Base-by-base conservation (phyloP, 2,329 filamentous ascomycete genomes). In the Aaosphaeria pasadenensis region DNA sequence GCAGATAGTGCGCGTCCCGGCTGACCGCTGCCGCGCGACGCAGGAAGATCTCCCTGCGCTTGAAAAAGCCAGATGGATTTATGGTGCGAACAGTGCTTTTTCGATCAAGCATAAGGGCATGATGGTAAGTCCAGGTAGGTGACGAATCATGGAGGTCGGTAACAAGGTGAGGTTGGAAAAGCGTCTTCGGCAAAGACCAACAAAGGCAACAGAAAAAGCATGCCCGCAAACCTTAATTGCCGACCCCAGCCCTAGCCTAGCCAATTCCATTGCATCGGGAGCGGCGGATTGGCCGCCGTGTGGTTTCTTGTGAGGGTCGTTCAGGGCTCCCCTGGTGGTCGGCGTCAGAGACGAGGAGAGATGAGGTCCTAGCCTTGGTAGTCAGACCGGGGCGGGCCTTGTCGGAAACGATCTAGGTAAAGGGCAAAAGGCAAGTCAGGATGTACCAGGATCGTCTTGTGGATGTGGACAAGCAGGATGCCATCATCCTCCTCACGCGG, bases 201-300 rank as follows among this genome's bases (percentile, higher is more conserved):
- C 17, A 24, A 24, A 24, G 17, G 17, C 17, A 24, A 24, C 17
- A 24, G 17, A 24, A 24, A 24, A 24, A 24, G 17, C 17, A 24
- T 24, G 17, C 17, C 17, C 17, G 17, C 17, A 58, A 60, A 60
- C 51, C 55, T 50, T 54, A 60, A 59, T 54, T 60, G 57, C 52
- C 58, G 57, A 59, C 60, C 55, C 59, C 57, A 58, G 60, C 54
- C 50, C 50, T 49, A 45, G 51, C 55, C 52, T 60, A 45, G 48
- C 51, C 49, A 48, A 52, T 51, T 54, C 55, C 56, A 55, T 39
- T 42, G 51, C 45, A 39, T 52, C 52, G 56, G 54, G 50, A 54
- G 53, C 53, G 51, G 46, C 49, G 49, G 51, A 59, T 51, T 56
- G 57, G 57, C 52, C 48, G 54, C 52, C 45, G 38, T 42, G 53